A percentile compares a stretch with the other conserved stretches of the same genome.
These are phyloP conservation scores for Gremmenia infestans DNA, from an alignment of 2,329 filamentous ascomycete genomes.

Conservation along the genomic window DNA sequence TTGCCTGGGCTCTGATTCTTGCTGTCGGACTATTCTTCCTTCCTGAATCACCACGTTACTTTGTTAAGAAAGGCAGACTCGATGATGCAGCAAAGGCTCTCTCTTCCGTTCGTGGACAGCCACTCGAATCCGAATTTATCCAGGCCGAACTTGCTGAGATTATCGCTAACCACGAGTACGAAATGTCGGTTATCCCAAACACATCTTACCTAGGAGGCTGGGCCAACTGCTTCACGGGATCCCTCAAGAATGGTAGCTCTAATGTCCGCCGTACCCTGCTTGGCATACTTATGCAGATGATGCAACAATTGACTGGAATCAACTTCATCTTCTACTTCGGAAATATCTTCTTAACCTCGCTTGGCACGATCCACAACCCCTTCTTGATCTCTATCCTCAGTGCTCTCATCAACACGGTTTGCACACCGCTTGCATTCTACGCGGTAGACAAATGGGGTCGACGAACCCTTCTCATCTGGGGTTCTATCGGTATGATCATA, in stretches of 20 bases:
- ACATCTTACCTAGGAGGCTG: conserved; percentile 63
- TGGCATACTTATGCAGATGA: conserved; percentile 72
- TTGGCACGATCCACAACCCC: too few relatives aligned
- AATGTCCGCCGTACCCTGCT: conserved; percentile 68
- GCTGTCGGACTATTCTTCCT: conserved; percentile 67
- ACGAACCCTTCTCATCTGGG: conserved; percentile 72
- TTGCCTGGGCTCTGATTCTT: conserved; percentile 74
- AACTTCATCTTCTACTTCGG: conserved; percentile 90
- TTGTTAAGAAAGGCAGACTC: conserved; percentile 70
- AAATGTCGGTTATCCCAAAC: conserved; percentile 62
- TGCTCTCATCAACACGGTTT: conserved; percentile 75
- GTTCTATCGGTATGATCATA: conserved; percentile 75
- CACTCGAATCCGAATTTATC: conserved; percentile 67
- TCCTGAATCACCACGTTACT: conserved; percentile 82
- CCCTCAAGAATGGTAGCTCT: conserved; percentile 56
- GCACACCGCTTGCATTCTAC: conserved; percentile 83
- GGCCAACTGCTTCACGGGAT: conserved; percentile 62
- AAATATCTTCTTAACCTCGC: too few relatives aligned
- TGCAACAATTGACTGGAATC: conserved; percentile 72
- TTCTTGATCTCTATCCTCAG: too few relatives aligned
- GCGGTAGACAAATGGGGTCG: conserved; percentile 78
- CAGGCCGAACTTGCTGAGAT: conserved; percentile 78
- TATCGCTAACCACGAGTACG: conserved; percentile 83
- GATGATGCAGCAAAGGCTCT: conserved; percentile 60
- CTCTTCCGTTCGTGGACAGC: conserved; percentile 67